Evolutionary conservation across 2,329 filamentous ascomycete species (phyloP), one percentile per base, ranked within the genome.

Genomic region (Emergomyces orientalis): DNA sequence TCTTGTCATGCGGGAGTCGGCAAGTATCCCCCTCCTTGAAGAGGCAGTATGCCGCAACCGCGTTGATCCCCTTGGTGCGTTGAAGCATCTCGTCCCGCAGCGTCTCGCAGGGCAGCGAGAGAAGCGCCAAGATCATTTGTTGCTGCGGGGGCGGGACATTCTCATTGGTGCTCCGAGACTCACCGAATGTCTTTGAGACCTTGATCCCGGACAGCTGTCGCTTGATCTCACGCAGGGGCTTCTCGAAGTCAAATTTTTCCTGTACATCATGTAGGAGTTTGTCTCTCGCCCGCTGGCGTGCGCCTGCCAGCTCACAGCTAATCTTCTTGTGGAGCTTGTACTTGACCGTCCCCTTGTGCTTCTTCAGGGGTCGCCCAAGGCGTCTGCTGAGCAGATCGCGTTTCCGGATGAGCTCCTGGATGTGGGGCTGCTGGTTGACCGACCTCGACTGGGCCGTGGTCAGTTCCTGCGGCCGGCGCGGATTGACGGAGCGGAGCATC

Each of bases 61-160:
- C 62, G 67, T 73, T 60, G 57, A 73, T 72, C 56, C 69, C 67
- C 56, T 66, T 63, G 32, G 69, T 73, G 49, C 65, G 65, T 32
- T 64, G 61, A 62, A 11, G 61, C 60, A 68, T 64, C 62, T 70
- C 67, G 51, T 70, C 63, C 61, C 69, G 64, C 32, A 70, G 39
- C 30, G 64, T 70, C 47, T 63, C 67, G 9, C 67, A 65, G 37
- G 63, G 69, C 41, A 73, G 65, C 30, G 67, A 70, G 34, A 72
- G 67, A 34, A 72, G 61, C 43, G 64, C 68, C 62, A 69, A 64
- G n/a, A 66, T 67, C 51, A 71, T 68, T 61, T 63, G 66, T 63
- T 68, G 70, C 63, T 72, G 58, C 30, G 34, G 66, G 22, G 65
- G 60, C 13, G 68, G 67, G 62, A 73, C 66, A 41, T 69, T 59